phyloP scores from a whole-genome alignment of 768 basidiomycete genomes.

The Phlebiopsis gigantea region DNA sequence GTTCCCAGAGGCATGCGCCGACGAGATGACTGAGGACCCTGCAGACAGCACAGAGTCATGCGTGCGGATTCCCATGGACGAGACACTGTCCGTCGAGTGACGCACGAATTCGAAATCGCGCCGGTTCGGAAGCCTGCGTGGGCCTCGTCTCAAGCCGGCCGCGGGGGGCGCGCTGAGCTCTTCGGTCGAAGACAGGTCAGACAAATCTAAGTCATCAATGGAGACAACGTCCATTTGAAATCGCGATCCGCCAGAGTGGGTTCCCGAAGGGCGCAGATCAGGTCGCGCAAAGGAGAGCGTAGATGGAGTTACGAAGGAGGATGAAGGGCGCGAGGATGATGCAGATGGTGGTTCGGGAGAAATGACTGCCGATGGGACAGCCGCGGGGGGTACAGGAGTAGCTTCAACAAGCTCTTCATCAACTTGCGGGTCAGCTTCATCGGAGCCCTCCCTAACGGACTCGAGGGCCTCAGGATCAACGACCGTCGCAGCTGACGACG shows the following conservation, averaged over 20 bases:
- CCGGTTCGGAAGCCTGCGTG: constrained; percentile 62
- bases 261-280: neutral
- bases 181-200: constrained; percentile 63
- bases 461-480: constrained; percentile 1
- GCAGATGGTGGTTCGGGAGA: constrained; percentile 3
- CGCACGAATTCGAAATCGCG: constrained; percentile 80
- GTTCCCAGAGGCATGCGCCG: constrained; percentile 26
- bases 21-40: constrained; percentile 35
- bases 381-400: neutral
- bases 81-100: constrained; percentile 63
- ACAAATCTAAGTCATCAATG: constrained; percentile 76
- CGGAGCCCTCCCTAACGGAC: constrained; percentile 5
- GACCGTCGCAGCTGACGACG: neutral
- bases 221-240: constrained; percentile 72
- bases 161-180: constrained; percentile 37
- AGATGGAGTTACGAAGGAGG: neutral
- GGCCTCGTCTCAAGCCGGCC: constrained; percentile 49
- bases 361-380: neutral
- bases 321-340: neutral
- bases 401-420: neutral
- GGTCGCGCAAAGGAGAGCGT: neutral
- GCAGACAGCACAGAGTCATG: constrained; percentile 54
- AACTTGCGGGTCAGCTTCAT: constrained; percentile 1
- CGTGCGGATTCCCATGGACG: constrained; percentile 72
- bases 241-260: neutral